These are phyloP conservation scores for Wickerhamiella domercqiae DNA, from an alignment of 805 yeast genomes.

Conservation along the genomic window DNA sequence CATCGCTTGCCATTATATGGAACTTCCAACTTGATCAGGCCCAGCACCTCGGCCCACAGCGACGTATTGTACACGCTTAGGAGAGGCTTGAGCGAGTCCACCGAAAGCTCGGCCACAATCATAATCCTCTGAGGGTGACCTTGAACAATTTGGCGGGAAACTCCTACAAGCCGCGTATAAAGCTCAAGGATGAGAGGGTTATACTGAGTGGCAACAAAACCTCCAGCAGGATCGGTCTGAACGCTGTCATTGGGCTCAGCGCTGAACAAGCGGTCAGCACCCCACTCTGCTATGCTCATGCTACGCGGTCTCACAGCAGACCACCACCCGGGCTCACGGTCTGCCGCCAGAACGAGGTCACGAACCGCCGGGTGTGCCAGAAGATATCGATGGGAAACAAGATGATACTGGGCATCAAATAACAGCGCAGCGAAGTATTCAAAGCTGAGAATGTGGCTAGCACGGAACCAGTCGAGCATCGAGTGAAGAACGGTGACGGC, in stretches of 20 bases:
- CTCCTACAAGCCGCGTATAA: conserved; percentile 34
- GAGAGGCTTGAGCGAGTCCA: conserved; percentile 44
- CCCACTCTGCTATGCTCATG: conserved; percentile 1
- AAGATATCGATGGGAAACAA: conserved; percentile 25
- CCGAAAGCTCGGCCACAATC: conserved; percentile 42
- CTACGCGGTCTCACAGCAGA: conserved; percentile 1
- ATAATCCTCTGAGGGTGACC: conserved; percentile 62
- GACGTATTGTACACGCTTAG: conserved; percentile 44
- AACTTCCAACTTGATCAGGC: conserved; percentile 59
- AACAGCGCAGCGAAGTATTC: conserved; percentile 58
- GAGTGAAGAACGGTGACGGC: conserved; percentile 17
- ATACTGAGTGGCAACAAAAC: conserved; percentile 9
- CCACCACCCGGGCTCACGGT: conserved; percentile 1
- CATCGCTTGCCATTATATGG: conserved; percentile 91
- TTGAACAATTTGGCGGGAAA: conserved; percentile 42
- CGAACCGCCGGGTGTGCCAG: conserved; percentile 16
- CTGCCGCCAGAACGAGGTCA: conserved; percentile 8
- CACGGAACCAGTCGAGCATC: conserved; percentile 62
- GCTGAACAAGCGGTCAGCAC: too few species aligned
- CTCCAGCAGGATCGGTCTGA: neutral
- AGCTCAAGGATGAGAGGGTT: conserved; percentile 19
- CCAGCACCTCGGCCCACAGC: conserved; percentile 54
- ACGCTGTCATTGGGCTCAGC: neutral
- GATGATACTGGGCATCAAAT: conserved; percentile 52
- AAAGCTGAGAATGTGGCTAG: conserved; percentile 61